Base-by-base conservation (phyloP, 2,329 filamentous ascomycete genomes). In the Claviceps sp. region DNA sequence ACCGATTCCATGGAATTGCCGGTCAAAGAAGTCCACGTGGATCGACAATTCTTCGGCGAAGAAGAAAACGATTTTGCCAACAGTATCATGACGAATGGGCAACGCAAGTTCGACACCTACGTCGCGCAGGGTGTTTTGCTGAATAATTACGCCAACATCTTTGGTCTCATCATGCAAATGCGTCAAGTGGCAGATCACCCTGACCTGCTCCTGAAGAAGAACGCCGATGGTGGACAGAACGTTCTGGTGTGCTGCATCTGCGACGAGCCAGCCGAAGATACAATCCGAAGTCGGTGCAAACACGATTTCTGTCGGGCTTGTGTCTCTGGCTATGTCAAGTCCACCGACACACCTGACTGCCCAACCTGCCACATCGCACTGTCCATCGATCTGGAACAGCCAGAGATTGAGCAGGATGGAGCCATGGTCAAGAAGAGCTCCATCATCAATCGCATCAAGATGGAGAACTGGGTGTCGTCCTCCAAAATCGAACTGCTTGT, bases 151-250 rank as follows among this genome's bases (percentile, higher is more conserved):
- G 93, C 93, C 71, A 98, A 98, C 66, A 97, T 98, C 58, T 98
- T 98, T 62, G 91, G 90, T 63, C 77, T 98, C 52, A 96, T 98
- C 63, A 97, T 97, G 88, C 90, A 95, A 67, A 97, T 98, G 91
- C 85, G 93, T 52, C 93, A 98, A 70, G 88, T 96, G 26, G 89
- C 93, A 7, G 93, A 98, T 59, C 93, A 98, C 64, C 93, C 93
- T 0, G 93, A 98, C 69, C 70, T 98, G 38, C 86, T 98, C 48
- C 70, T 97, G 55, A 94, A 91, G 72, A 96, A 93, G 70, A 81
- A 91, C 56, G 79, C 78, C 2, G 82, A 89, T 59, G 87, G 86
- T 50, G 90, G 90, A 2, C 88, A 95, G 67, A 96, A 97, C 57
- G 76, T 95, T 13, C 73, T 95, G 38, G 83, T 95, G 43, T 97